Conservation (phyloP, 768 basidiomycete species). For the Suillus sp. region DNA sequence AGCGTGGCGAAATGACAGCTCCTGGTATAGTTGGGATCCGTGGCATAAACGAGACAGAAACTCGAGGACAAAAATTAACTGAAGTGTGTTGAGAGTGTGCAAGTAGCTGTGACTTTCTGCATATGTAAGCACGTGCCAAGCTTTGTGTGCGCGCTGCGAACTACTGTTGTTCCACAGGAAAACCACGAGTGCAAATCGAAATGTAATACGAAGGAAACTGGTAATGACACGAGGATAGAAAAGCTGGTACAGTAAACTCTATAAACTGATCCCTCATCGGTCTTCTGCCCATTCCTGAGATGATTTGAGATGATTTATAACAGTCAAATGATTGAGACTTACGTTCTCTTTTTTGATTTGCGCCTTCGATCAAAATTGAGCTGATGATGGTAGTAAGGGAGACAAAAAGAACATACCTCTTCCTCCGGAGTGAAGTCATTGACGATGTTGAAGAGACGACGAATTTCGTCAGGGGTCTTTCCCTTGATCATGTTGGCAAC, state of each 20-base stretch:
- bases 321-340: slow-evolving; percentile 35
- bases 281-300: slow-evolving; percentile 91
- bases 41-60: slow-evolving; percentile 39
- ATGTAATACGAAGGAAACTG: slow-evolving; percentile 11
- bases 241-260: slow-evolving; percentile 25
- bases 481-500: slow-evolving; percentile 99
- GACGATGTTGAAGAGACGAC: slow-evolving; percentile 96
- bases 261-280: slow-evolving; percentile 50
- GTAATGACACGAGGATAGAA: slow-evolving; percentile 25
- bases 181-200: slow-evolving; percentile 10
- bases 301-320: slow-evolving; percentile 21
- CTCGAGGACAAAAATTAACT: background rate
- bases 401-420: slow-evolving; percentile 60
- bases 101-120: slow-evolving; percentile 8
- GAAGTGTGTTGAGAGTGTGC: background rate
- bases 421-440: slow-evolving; percentile 99
- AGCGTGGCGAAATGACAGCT: slow-evolving; percentile 49
- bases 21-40: slow-evolving; percentile 77
- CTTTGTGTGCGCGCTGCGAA: slow-evolving; percentile 22
- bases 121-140: slow-evolving; percentile 16
- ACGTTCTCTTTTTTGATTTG: slow-evolving; percentile 99
- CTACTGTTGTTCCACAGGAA: slow-evolving; percentile 10
- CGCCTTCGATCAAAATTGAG: slow-evolving; percentile 72
- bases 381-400: slow-evolving; percentile 43
- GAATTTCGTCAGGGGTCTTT: slow-evolving; percentile 99